A percentile compares a stretch with the other conserved stretches of the same genome.
Conservation (phyloP, 305 asterid genomes). For the Salvia sclarea region DNA sequence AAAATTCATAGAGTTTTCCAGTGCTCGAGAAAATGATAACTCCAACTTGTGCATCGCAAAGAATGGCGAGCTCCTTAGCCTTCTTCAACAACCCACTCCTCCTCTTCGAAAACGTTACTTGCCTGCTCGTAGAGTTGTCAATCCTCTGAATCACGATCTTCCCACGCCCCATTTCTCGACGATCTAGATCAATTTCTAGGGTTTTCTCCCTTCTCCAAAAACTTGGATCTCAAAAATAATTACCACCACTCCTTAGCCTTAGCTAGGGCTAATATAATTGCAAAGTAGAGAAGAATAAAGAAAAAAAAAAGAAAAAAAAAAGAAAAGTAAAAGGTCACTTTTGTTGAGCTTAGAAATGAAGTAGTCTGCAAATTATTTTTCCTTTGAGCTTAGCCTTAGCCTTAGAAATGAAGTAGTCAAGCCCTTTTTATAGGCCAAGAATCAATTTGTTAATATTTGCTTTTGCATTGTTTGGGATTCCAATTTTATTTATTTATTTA, state of each 20-base stretch:
- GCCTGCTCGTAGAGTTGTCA: conserved; percentile 71
- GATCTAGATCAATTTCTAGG: conserved; percentile 31
- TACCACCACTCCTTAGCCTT: background rate
- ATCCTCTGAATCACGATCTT: conserved; percentile 70
- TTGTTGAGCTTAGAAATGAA: conserved; percentile 38
- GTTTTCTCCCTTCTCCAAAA: conserved; percentile 32
- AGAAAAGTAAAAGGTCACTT: conserved; percentile 32
- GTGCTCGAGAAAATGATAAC: conserved; percentile 69
- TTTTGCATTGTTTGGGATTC: background rate
- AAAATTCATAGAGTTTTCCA: conserved; percentile 55
- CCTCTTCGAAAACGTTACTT: conserved; percentile 78
- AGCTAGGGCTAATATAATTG: conserved; percentile 18
- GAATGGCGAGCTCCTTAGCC: conserved; percentile 72
- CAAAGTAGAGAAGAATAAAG: background rate
- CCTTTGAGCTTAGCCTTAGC: too few relatives aligned
- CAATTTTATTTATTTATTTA: too few relatives aligned
- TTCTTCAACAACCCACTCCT: conserved; percentile 71
- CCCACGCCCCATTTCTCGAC: conserved; percentile 62
- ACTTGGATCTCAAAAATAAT: conserved; percentile 41
- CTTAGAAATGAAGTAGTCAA: conserved; percentile 43
- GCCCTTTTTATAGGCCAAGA: conserved; percentile 42
- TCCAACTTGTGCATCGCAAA: conserved; percentile 90
- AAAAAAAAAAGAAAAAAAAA: conserved; percentile 18
- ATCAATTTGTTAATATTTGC: conserved; percentile 3
- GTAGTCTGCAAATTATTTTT: conserved; percentile 32